phyloP scores from a whole-genome alignment of 2,329 filamentous ascomycete genomes.

The Alternaria alternata region DNA sequence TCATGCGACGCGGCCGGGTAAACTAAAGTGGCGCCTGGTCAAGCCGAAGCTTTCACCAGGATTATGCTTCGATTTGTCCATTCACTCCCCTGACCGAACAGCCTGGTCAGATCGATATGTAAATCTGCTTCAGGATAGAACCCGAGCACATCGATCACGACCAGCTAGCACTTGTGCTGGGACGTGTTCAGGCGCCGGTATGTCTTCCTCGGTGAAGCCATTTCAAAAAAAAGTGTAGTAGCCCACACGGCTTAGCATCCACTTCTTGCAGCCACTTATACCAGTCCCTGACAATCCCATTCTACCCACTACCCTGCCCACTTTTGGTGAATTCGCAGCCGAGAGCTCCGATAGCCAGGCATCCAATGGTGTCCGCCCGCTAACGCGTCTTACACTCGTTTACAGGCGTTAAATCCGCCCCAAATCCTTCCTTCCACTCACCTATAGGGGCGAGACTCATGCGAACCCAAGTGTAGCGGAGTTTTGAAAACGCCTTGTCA shows the following conservation, averaged over 20 bases:
- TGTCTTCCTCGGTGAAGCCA: background rate
- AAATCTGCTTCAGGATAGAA: background rate
- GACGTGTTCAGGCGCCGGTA: background rate
- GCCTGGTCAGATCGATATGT: background rate
- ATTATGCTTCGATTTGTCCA: background rate
- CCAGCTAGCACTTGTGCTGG: background rate
- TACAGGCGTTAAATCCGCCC: conserved; percentile 10
- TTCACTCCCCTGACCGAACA: background rate
- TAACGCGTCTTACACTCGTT: conserved; percentile 8
- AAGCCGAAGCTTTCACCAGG: background rate
- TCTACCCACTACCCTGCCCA: conserved; percentile 14
- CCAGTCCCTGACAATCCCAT: conserved; percentile 2
- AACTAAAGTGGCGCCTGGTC: conserved; percentile 2
- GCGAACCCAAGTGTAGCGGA: conserved; percentile 17
- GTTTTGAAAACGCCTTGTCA: conserved; percentile 7
- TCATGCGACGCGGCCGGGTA: conserved; percentile 11
- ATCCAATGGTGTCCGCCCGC: conserved; percentile 8
- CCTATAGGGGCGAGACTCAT: conserved; percentile 16
- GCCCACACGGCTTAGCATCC: conserved; percentile 16
- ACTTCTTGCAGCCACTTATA: conserved; percentile 11
- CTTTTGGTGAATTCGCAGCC: conserved; percentile 8
- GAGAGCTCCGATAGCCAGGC: conserved; percentile 7
- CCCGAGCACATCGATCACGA: background rate
- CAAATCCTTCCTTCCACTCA: conserved; percentile 1
- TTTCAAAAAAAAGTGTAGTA: background rate